Conservation (phyloP, 768 basidiomycete genomes). For the Lactifluus rugatus region DNA sequence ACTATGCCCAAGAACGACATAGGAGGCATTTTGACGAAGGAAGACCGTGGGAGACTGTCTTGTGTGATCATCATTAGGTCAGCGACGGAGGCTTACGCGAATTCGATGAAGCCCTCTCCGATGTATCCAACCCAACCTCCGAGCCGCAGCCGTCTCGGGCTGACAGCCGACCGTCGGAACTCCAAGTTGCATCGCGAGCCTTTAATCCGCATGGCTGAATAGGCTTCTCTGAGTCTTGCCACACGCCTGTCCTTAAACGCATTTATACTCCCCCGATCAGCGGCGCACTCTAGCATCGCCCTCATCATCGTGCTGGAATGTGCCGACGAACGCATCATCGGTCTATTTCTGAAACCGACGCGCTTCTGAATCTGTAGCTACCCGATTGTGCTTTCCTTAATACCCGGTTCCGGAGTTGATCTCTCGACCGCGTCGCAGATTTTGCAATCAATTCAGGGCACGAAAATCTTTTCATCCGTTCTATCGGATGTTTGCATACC, state of each 20-base stretch:
- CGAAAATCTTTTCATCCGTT: background rate
- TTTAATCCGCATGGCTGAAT: no score
- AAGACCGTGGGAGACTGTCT: background rate
- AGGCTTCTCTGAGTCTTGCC: no score
- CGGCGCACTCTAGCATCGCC: conserved; percentile 1
- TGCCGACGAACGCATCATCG: background rate
- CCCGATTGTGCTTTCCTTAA: background rate
- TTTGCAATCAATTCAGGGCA: background rate
- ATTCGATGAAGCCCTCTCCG: background rate
- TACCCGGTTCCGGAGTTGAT: background rate
- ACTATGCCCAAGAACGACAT: conserved; percentile 68
- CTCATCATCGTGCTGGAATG: background rate
- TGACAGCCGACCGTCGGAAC: background rate
- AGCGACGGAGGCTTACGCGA: background rate
- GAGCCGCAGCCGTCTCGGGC: no score
- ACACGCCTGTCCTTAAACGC: background rate
- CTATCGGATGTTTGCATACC: background rate
- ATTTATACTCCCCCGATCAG: conserved; percentile 8
- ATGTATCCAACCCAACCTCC: no score
- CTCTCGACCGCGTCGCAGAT: background rate
- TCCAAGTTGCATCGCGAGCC: background rate
- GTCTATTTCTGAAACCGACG: background rate
- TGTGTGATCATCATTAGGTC: background rate
- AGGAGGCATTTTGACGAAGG: conserved; percentile 53
- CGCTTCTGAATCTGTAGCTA: background rate